Evolutionary conservation across 2,329 filamentous ascomycete genomes (phyloP).

Genomic region (Ceratocystis variospora): DNA sequence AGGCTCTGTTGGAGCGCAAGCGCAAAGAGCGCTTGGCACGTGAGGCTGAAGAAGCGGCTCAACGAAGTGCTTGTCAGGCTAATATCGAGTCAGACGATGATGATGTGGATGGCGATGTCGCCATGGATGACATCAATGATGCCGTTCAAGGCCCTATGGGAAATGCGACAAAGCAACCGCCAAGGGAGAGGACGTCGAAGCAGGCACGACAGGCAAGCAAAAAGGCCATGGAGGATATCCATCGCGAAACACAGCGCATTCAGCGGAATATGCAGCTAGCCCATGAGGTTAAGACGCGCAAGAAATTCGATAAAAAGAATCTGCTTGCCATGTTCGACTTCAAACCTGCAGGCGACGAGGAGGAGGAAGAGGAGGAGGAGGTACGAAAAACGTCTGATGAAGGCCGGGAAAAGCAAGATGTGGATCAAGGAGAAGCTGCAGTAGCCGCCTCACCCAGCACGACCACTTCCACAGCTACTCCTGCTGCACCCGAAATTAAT

Average conservation of each 20-base stretch:
- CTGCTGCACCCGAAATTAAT: background rate
- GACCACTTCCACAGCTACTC: conserved; percentile 18
- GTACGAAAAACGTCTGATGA: conserved; percentile 21
- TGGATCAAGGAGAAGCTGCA: conserved; percentile 5
- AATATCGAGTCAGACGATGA: conserved; percentile 30
- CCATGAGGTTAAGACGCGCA: conserved; percentile 80
- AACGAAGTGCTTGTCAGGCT: conserved; percentile 28
- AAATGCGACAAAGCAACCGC: conserved; percentile 37
- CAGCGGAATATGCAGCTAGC: conserved; percentile 79
- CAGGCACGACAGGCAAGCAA: conserved; percentile 79
- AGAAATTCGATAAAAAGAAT: conserved; percentile 72
- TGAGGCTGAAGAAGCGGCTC: conserved; percentile 42
- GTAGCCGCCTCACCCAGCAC: too few relatives aligned
- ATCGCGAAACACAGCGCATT: conserved; percentile 83
- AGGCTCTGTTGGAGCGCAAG: conserved; percentile 60
- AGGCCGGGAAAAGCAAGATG: background rate
- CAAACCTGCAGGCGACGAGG: conserved; percentile 30
- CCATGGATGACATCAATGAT: conserved; percentile 32
- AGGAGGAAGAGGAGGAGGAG: conserved; percentile 22
- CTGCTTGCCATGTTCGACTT: conserved; percentile 78
- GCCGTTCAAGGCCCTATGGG: conserved; percentile 29
- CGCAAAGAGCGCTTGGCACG: conserved; percentile 54
- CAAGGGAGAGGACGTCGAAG: conserved; percentile 49
- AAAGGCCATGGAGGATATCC: conserved; percentile 90
- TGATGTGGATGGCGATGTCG: conserved; percentile 25